Percentiles rank a stretch among this genome's conserved stretches.
These are phyloP conservation scores for Hypoxylon sp. DNA, from an alignment of 2,329 filamentous ascomycete genomes.

Conservation along the genomic window DNA sequence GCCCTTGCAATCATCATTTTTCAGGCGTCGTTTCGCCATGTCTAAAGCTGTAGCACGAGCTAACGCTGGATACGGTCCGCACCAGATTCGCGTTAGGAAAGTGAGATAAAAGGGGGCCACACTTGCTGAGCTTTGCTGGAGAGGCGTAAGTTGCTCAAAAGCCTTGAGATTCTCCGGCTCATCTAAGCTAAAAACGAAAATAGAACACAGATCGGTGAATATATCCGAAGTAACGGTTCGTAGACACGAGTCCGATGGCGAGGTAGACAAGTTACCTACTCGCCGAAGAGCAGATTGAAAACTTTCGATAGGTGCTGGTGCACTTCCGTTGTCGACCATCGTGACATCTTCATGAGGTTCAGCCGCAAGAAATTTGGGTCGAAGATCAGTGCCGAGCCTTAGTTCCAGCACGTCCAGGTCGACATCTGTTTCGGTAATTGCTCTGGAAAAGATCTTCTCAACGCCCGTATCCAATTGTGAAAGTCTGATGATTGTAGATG, in stretches of 20 bases:
- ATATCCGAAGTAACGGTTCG: constrained; percentile 64
- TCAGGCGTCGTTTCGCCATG: constrained; percentile 71
- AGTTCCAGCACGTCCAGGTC: constrained; percentile 83
- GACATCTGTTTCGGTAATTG: constrained; percentile 76
- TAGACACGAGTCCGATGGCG: constrained; percentile 65
- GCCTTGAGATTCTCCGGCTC: constrained; percentile 58
- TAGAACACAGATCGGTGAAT: constrained; percentile 71
- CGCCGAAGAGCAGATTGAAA: constrained; percentile 50
- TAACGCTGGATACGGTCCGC: constrained; percentile 76
- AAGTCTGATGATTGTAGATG: constrained; percentile 76
- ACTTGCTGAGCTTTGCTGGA: constrained; percentile 68
- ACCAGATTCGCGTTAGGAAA: constrained; percentile 84
- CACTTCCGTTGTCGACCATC: constrained; percentile 59
- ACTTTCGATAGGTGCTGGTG: constrained; percentile 40
- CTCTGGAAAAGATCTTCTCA: constrained; percentile 75
- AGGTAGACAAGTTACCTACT: constrained; percentile 52
- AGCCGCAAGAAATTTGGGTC: constrained; percentile 68
- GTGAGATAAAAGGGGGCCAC: constrained; percentile 78
- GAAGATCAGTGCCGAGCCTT: constrained; percentile 78
- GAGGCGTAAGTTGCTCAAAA: constrained; percentile 69
- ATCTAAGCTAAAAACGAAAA: constrained; percentile 64
- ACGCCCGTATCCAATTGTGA: constrained; percentile 71
- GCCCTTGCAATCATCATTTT: constrained; percentile 62
- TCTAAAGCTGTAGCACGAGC: constrained; percentile 79
- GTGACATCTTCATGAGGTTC: constrained; percentile 65